Conservation (phyloP, 2,329 filamentous ascomycete species). For the Penicillium hordei region DNA sequence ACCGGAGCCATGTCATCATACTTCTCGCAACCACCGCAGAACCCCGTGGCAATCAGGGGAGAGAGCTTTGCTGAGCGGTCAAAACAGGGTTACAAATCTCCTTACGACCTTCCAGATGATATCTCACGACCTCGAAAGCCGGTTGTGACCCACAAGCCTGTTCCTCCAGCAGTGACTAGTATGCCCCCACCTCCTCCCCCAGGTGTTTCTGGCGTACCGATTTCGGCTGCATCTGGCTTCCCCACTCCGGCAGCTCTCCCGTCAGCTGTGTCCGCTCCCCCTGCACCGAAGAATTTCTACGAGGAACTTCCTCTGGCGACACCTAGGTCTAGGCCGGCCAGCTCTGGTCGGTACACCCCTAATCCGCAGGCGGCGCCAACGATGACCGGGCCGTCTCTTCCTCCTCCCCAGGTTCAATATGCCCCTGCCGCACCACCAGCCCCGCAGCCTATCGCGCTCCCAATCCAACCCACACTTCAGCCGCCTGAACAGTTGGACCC, state of each 20-base stretch:
- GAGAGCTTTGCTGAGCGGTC: slow-evolving; percentile 89
- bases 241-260: slow-evolving; percentile 19
- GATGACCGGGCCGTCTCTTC: slow-evolving; percentile 15
- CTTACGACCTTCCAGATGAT: slow-evolving; percentile 92
- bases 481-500: slow-evolving; percentile 35
- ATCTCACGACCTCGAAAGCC: slow-evolving; percentile 66
- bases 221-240: slow-evolving; percentile 19
- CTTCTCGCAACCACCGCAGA: slow-evolving; percentile 29
- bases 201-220: slow-evolving; percentile 59
- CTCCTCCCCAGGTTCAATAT: slow-evolving; percentile 2
- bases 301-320: slow-evolving; percentile 68
- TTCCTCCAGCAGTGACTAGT: slow-evolving; percentile 46
- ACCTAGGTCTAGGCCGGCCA: slow-evolving; percentile 60
- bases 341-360: slow-evolving; percentile 43
- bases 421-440: slow-evolving; percentile 24
- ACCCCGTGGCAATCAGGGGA: slow-evolving; percentile 50
- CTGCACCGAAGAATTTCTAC: slow-evolving; percentile 61
- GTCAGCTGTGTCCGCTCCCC: slow-evolving; percentile 15
- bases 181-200: slow-evolving; percentile 58
- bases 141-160: slow-evolving; percentile 57
- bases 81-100: slow-evolving; percentile 89
- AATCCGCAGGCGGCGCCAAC: slow-evolving; percentile 28
- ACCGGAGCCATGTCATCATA: slow-evolving; percentile 24
- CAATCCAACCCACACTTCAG: slow-evolving; percentile 29
- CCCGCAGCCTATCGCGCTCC: slow-evolving; percentile 15